Conservation (phyloP, 768 basidiomycete species). For the Auriculariales sp. region DNA sequence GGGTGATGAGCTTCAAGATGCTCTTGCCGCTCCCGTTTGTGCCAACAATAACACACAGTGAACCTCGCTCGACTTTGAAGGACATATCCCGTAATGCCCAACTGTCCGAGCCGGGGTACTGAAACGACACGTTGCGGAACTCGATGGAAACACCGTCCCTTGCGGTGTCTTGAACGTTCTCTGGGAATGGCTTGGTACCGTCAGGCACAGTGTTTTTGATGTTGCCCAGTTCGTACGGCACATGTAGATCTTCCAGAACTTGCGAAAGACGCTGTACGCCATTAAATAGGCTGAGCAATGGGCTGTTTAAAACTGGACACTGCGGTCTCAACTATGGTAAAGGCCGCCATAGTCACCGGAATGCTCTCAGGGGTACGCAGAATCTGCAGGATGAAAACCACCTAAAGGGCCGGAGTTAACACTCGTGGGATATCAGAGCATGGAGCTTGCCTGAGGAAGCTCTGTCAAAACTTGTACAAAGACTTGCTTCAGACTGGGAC, state of each 20-base stretch:
- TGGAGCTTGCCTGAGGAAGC: not conserved
- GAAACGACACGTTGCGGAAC: constrained; percentile 7
- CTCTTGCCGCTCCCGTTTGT: constrained; percentile 21
- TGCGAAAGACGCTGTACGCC: not conserved
- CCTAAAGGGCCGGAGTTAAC: constrained; percentile 17
- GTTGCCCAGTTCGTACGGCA: constrained; percentile 3
- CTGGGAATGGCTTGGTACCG: constrained; percentile 3
- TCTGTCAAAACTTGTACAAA: not conserved
- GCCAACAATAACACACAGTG: constrained; percentile 21
- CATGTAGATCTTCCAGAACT: constrained; percentile 3
- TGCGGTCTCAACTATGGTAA: constrained; percentile 42
- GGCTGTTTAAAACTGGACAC: constrained; percentile 30
- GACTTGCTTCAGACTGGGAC: not conserved
- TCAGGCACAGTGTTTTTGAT: constrained; percentile 2
- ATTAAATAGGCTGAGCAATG: constrained; percentile 29
- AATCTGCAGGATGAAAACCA: constrained; percentile 52
- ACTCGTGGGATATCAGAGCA: not conserved
- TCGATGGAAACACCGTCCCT: constrained; percentile 3
- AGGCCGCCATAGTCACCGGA: constrained; percentile 49
- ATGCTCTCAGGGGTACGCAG: constrained; percentile 47
- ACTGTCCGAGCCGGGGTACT: constrained; percentile 15
- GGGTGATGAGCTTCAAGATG: constrained; percentile 33
- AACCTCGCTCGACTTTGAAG: constrained; percentile 18
- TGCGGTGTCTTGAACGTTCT: not conserved
- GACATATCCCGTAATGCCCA: constrained; percentile 14